These are phyloP conservation scores for Tremella fuciformis DNA, from an alignment of 768 basidiomycete species.

Conservation along the genomic window DNA sequence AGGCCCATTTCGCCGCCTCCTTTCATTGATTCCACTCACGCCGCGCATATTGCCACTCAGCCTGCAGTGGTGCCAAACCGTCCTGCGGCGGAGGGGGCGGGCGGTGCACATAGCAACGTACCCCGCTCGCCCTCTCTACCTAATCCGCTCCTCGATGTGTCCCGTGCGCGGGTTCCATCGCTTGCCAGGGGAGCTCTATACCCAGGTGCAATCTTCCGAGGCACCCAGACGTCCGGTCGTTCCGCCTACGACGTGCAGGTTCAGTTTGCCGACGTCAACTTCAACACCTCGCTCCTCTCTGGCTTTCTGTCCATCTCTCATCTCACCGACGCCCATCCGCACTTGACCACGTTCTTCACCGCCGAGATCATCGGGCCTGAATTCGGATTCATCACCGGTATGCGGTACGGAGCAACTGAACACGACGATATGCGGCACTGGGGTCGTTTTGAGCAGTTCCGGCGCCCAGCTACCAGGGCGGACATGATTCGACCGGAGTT, in stretches of 20 bases:
- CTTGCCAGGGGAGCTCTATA: constrained; percentile 55
- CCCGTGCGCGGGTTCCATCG: constrained; percentile 29
- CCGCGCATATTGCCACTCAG: background rate
- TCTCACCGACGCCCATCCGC: constrained; percentile 89
- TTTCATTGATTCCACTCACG: background rate
- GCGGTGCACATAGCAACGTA: background rate
- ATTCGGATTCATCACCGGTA: constrained; percentile 85
- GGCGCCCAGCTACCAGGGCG: constrained; percentile 64
- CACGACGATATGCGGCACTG: constrained; percentile 91
- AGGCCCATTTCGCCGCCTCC: constrained; percentile 8
- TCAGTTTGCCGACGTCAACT: constrained; percentile 85
- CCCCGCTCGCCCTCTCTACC: constrained; percentile 13
- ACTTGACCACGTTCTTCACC: constrained; percentile 93
- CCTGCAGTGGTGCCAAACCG: background rate
- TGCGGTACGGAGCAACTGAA: constrained; percentile 62
- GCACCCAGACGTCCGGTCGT: constrained; percentile 89
- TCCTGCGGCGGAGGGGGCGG: background rate
- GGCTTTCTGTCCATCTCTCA: constrained; percentile 92
- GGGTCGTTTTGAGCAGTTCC: constrained; percentile 87
- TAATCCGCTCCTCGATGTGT: constrained; percentile 47
- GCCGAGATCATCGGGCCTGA: constrained; percentile 90
- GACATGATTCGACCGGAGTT: constrained; percentile 74
- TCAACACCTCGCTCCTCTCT: constrained; percentile 76
- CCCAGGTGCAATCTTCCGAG: constrained; percentile 82
- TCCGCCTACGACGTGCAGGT: constrained; percentile 94